phyloP scores from a whole-genome alignment of 148 eudicot genomes.

The Hydrangea macrophylla region DNA sequence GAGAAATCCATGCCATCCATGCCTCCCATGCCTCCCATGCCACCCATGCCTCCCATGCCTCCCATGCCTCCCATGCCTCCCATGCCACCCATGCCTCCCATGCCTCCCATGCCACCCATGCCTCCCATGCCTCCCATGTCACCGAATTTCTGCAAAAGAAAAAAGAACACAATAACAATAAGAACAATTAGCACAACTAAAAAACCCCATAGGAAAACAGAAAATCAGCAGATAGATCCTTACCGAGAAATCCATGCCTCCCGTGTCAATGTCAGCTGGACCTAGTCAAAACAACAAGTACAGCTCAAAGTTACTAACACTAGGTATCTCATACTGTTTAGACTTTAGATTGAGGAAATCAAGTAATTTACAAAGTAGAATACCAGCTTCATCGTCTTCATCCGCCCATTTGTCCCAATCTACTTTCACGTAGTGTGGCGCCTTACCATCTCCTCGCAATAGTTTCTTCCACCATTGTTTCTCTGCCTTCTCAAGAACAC shows the following conservation, averaged over 20 bases:
- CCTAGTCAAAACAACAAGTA: constrained; percentile 26
- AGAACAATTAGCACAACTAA: constrained; percentile 2
- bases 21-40: constrained; percentile 21
- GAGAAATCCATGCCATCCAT: constrained; percentile 20
- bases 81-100: constrained; percentile 41
- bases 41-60: constrained; percentile 41
- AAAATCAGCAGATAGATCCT: constrained; percentile 6
- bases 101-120: constrained; percentile 38
- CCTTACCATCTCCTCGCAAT: constrained; percentile 64
- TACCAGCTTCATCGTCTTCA: constrained; percentile 82
- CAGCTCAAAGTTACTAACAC: too few species aligned
- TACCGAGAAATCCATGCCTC: constrained; percentile 99
- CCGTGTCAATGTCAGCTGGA: constrained; percentile 70
- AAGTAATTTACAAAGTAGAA: not conserved
- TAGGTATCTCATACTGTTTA: not conserved
- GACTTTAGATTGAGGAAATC: not conserved
- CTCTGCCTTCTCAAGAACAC: constrained; percentile 80
- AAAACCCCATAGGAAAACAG: not conserved
- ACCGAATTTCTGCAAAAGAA: constrained; percentile 76
- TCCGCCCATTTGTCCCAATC: constrained; percentile 99
- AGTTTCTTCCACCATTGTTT: constrained; percentile 85
- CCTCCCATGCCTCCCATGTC: constrained; percentile 55
- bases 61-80: constrained; percentile 43
- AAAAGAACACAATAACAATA: too few species aligned
- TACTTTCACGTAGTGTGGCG: constrained; percentile 89